A percentile compares a stretch with the other conserved stretches of the same genome.
Evolutionary conservation across 2,329 filamentous ascomycete genomes (phyloP).

Genomic region (Calonectria multiphialidica): DNA sequence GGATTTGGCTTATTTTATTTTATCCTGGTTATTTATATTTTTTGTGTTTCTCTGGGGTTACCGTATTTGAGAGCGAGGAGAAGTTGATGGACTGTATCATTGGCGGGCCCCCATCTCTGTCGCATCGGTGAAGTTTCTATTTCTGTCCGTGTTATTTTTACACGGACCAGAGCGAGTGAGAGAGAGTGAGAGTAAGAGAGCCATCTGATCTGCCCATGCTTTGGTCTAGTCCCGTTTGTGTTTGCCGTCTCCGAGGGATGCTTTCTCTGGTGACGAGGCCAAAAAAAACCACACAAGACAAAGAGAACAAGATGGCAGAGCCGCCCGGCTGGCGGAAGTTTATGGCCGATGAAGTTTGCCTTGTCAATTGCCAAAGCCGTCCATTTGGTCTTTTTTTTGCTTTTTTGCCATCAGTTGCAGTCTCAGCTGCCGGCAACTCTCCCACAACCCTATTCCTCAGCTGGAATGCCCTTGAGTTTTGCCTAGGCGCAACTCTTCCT

Average conservation of each 20-base stretch:
- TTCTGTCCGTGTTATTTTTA: conserved; percentile 8
- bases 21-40: too few species aligned
- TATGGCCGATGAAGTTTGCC: not conserved
- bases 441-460: conserved; percentile 3
- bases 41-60: too few species aligned
- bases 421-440: conserved; percentile 2
- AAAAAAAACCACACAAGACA: not conserved
- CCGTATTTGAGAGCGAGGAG: not conserved
- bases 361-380: not conserved
- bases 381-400: not conserved
- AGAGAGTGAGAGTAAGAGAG: not conserved
- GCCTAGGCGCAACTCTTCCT: not conserved
- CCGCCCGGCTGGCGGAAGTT: not conserved
- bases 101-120: not conserved
- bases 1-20: conserved; percentile 2
- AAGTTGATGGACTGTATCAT: not conserved
- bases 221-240: not conserved
- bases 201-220: not conserved
- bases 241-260: not conserved
- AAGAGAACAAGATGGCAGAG: not conserved
- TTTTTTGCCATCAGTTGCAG: not conserved
- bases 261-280: not conserved
- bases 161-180: not conserved
- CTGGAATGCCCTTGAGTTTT: conserved; percentile 10
- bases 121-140: not conserved